Evolutionary conservation across 352 stramenopile genomes (phyloP).

Genomic region (Elongisporangium undulatum): DNA sequence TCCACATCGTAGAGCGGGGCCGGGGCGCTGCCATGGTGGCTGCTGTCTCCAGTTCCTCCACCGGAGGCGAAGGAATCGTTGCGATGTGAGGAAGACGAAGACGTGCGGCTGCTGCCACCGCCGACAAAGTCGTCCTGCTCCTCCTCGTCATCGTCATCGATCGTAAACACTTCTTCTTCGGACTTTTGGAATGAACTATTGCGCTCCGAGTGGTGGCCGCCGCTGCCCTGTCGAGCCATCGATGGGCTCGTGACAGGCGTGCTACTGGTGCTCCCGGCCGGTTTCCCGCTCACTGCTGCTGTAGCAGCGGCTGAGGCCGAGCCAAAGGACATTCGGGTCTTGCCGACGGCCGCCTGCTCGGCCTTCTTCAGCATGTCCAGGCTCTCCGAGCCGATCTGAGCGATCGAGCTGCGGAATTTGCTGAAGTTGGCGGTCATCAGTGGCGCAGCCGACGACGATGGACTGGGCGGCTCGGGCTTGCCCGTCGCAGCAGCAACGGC

Average conservation of each 20-base stretch:
- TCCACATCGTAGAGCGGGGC: conserved; percentile 41
- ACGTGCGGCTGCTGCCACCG: conserved; percentile 28
- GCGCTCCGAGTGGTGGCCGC: conserved; percentile 8
- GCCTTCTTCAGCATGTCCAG: conserved; percentile 77
- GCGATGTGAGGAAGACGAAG: conserved; percentile 32
- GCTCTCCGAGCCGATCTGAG: conserved; percentile 60
- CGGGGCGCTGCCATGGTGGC: background rate
- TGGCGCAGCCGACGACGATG: background rate
- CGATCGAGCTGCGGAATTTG: conserved; percentile 57
- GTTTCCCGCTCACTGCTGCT: conserved; percentile 6
- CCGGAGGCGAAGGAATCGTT: conserved; percentile 40
- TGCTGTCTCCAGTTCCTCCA: conserved; percentile 7
- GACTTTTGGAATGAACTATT: conserved; percentile 43
- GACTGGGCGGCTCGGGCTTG: conserved; percentile 8
- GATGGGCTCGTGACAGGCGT: conserved; percentile 9
- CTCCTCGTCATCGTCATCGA: conserved; percentile 77
- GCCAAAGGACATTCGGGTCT: conserved; percentile 31
- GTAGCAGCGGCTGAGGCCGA: conserved; percentile 16
- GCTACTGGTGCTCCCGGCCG: background rate
- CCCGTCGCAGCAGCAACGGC: conserved; percentile 18
- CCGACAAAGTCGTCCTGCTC: conserved; percentile 55
- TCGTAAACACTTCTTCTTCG: conserved; percentile 81
- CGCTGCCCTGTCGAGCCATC: conserved; percentile 11
- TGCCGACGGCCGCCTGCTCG: conserved; percentile 50
- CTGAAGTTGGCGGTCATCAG: conserved; percentile 24